Conservation (phyloP, 179 eudicot species). For the Gypsophila paniculata region DNA sequence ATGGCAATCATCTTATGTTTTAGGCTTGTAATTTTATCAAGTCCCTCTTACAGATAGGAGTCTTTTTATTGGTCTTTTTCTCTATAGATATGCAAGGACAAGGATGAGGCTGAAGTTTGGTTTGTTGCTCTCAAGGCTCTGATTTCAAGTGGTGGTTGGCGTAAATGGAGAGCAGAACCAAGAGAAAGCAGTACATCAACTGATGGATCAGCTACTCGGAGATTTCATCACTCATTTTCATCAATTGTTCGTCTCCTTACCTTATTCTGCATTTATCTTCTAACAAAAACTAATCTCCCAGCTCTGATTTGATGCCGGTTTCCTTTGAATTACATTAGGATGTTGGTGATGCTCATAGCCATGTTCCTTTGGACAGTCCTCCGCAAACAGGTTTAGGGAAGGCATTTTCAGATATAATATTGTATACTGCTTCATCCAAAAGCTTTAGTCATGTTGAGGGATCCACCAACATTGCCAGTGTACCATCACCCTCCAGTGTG, state of each 20-base stretch:
- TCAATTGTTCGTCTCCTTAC: constrained; percentile 42
- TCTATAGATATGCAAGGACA: constrained; percentile 89
- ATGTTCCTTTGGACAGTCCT: constrained; percentile 36
- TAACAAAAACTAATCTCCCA: background rate
- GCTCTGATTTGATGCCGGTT: constrained; percentile 17
- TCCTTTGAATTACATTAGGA: constrained; percentile 41
- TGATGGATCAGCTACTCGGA: constrained; percentile 44
- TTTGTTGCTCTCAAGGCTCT: constrained; percentile 79
- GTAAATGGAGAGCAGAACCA: constrained; percentile 48
- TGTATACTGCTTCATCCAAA: constrained; percentile 55
- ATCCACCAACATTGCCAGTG: constrained; percentile 27
- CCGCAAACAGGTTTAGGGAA: constrained; percentile 64
- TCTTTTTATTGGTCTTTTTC: constrained; percentile 14
- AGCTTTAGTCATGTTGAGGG: constrained; percentile 38
- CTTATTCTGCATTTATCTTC: constrained; percentile 10
- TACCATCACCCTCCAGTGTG: constrained; percentile 32
- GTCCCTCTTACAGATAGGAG: background rate
- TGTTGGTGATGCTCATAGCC: constrained; percentile 38
- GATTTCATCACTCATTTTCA: constrained; percentile 44
- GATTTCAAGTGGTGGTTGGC: constrained; percentile 50
- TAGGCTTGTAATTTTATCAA: background rate
- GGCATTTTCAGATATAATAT: constrained; percentile 65
- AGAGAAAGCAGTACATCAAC: constrained; percentile 44
- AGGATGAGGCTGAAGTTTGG: constrained; percentile 99
- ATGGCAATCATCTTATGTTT: background rate